Percentiles rank a stretch among this genome's conserved stretches.
phyloP scores from a whole-genome alignment of 805 yeast genomes.

The Candida qinlingensis region DNA sequence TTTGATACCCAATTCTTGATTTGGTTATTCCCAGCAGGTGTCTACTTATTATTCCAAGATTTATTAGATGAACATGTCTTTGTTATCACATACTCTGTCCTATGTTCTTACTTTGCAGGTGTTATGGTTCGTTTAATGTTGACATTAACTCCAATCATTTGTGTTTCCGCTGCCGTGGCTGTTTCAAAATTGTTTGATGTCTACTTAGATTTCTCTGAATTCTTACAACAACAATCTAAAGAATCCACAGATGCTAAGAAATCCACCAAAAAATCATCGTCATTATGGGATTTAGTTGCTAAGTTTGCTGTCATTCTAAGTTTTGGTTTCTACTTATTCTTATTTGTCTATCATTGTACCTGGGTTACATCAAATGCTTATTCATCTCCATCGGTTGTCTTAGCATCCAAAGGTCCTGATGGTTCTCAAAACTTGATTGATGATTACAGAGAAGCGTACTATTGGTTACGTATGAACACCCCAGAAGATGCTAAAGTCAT shows the following conservation, averaged over 20 bases:
- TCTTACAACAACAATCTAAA: slow-evolving; percentile 8
- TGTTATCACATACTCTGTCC: slow-evolving; percentile 84
- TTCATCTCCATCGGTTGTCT: slow-evolving; percentile 95
- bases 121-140: slow-evolving; percentile 98
- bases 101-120: slow-evolving; percentile 96
- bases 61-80: slow-evolving; percentile 89
- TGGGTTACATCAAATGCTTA: slow-evolving; percentile 96
- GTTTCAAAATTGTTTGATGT: slow-evolving; percentile 78
- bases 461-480: slow-evolving; percentile 98
- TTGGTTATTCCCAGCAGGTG: slow-evolving; percentile 98
- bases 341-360: slow-evolving; percentile 91
- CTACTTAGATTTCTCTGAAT: slow-evolving; percentile 59
- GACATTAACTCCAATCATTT: slow-evolving; percentile 92
- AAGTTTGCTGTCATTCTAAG: slow-evolving; percentile 59
- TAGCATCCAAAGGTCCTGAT: slow-evolving; percentile 78
- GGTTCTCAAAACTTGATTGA: slow-evolving; percentile 84
- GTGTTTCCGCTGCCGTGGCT: slow-evolving; percentile 90
- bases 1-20: slow-evolving; percentile 88
- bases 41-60: slow-evolving; percentile 85
- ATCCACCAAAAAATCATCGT: slow-evolving; percentile 8
- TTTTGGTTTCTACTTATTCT: slow-evolving; percentile 65
- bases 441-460: slow-evolving; percentile 97
- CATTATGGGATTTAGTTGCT: slow-evolving; percentile 35
- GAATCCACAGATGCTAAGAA: slow-evolving; percentile 7
- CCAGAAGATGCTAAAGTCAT: slow-evolving; percentile 92